Conservation (phyloP, 352 stramenopile species). For the Pythium phragmitis region DNA sequence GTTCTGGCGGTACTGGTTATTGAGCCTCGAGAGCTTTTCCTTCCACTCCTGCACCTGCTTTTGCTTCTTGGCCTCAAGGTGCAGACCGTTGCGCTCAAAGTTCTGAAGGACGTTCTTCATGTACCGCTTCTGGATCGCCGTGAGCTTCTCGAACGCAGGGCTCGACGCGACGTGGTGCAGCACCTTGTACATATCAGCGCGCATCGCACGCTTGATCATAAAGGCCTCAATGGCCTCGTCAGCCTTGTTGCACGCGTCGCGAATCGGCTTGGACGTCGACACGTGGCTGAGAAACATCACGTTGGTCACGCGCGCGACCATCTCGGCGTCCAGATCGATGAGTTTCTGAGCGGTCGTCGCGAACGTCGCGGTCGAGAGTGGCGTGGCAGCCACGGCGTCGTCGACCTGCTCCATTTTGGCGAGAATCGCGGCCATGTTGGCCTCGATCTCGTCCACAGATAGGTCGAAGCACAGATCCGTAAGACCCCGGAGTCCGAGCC, state of each 20-base stretch:
- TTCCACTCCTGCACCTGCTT: conserved; percentile 77
- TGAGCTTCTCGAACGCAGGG: conserved; percentile 47
- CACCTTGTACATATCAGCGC: conserved; percentile 80
- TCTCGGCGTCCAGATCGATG: conserved; percentile 82
- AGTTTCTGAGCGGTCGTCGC: conserved; percentile 74
- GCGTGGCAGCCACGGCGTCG: conserved; percentile 61
- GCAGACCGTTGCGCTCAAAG: conserved; percentile 86
- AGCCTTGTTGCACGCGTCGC: conserved; percentile 79
- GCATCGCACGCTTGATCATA: conserved; percentile 73
- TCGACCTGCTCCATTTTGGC: conserved; percentile 64
- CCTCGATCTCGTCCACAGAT: conserved; percentile 70
- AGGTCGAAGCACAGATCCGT: conserved; percentile 74
- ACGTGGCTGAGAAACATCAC: conserved; percentile 87
- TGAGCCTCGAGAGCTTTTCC: conserved; percentile 84
- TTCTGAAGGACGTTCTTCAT: conserved; percentile 71
- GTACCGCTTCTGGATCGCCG: conserved; percentile 68
- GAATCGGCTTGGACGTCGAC: conserved; percentile 56
- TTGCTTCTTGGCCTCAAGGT: conserved; percentile 63
- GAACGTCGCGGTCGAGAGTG: conserved; percentile 46
- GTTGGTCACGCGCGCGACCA: conserved; percentile 78
- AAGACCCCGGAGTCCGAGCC: conserved; percentile 53
- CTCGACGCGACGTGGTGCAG: conserved; percentile 59
- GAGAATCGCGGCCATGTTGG: conserved; percentile 61
- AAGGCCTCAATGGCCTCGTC: conserved; percentile 80
- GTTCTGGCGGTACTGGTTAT: conserved; percentile 84